These are phyloP conservation scores for Camellia sinensis DNA, from an alignment of 148 eudicot genomes.

Conservation along the genomic window DNA sequence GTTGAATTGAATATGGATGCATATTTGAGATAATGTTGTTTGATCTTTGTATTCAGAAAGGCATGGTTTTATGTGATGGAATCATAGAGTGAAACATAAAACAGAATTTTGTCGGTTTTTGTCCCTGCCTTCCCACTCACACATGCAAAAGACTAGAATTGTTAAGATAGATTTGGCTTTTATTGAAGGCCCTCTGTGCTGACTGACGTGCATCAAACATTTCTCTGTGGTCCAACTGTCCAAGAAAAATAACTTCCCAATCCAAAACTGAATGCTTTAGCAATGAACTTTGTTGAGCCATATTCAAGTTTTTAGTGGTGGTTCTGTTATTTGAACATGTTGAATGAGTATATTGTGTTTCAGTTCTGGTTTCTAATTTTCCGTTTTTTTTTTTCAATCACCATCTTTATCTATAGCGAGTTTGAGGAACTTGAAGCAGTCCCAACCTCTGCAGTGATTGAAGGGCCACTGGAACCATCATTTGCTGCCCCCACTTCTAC, in stretches of 20 bases:
- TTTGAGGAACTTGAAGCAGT: slow-evolving; percentile 70
- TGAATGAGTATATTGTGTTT: background rate
- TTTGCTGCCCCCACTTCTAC: slow-evolving; percentile 34
- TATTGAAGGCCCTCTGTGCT: background rate
- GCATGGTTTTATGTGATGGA: background rate
- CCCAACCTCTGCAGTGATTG: slow-evolving; percentile 50
- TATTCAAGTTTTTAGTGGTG: background rate
- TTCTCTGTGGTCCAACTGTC: background rate
- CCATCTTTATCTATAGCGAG: slow-evolving; percentile 40
- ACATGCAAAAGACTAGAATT: background rate
- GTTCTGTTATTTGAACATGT: background rate
- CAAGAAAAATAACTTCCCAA: background rate
- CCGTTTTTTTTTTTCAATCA: background rate
- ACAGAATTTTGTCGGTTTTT: background rate
- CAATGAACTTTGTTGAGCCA: background rate
- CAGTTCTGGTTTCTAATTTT: slow-evolving; percentile 4
- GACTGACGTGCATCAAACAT: background rate
- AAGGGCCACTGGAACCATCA: slow-evolving; percentile 55
- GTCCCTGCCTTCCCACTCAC: background rate
- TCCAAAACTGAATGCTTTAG: background rate
- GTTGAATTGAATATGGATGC: background rate
- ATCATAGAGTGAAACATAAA: background rate
- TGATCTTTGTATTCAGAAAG: background rate
- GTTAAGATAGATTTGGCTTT: background rate
- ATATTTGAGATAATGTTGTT: background rate